A percentile compares a stretch with the other conserved stretches of the same genome.
phyloP scores from a whole-genome alignment of 805 yeast genomes.

The Candida anglica region DNA sequence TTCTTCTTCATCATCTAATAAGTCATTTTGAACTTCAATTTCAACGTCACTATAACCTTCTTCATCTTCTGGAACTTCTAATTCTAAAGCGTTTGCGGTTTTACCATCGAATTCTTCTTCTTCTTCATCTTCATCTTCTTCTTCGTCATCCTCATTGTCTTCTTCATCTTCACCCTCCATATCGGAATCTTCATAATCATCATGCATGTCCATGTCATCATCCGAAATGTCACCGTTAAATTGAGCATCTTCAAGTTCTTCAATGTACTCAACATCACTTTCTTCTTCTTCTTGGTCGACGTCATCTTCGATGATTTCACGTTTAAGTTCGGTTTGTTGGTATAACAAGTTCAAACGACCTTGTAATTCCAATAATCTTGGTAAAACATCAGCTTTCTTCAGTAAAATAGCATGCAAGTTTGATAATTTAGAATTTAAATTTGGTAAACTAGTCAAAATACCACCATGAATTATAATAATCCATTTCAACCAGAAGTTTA shows the following conservation, averaged over 20 bases:
- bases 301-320: conserved; percentile 31
- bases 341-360: conserved; percentile 47
- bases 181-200: conserved; percentile 13
- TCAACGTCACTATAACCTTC: conserved; percentile 23
- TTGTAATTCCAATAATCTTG: conserved; percentile 47
- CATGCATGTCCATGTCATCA: conserved; percentile 13
- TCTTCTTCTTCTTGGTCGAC: conserved; percentile 24
- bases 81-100: neutral
- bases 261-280: conserved; percentile 64
- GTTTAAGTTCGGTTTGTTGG: conserved; percentile 38
- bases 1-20: conserved; percentile 3
- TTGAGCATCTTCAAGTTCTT: conserved; percentile 56
- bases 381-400: conserved; percentile 46
- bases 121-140: conserved; percentile 19
- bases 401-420: conserved; percentile 44
- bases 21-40: conserved; percentile 7
- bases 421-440: conserved; percentile 38
- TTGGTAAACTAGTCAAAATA: conserved; percentile 43
- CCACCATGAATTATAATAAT: conserved; percentile 53
- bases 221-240: conserved; percentile 13
- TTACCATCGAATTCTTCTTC: conserved; percentile 9
- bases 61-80: conserved; percentile 8
- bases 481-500: conserved; percentile 56
- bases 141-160: too few relatives aligned
- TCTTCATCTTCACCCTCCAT: conserved; percentile 14